Evolutionary conservation across 805 yeast species (phyloP).

Genomic region (Sugiyamaella chiloensis): DNA sequence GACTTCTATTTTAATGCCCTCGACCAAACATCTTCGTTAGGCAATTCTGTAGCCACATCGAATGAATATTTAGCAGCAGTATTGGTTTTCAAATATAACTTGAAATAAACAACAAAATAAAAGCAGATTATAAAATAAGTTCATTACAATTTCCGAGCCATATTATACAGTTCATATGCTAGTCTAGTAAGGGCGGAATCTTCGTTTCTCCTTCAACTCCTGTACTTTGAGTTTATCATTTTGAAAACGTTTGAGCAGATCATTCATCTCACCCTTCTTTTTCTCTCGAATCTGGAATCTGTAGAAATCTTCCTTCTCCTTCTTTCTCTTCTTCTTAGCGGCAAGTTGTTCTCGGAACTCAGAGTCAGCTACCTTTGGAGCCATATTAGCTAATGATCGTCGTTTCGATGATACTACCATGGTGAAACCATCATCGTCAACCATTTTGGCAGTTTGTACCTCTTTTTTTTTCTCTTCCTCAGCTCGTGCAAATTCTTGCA

Average conservation of each 20-base stretch:
- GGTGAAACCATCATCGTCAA: constrained; percentile 92
- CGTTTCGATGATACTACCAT: constrained; percentile 84
- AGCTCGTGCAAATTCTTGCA: constrained; percentile 63
- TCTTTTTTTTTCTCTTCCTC: constrained; percentile 49
- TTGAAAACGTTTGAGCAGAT: constrained; percentile 76
- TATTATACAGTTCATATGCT: too few species aligned
- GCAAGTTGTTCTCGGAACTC: constrained; percentile 8
- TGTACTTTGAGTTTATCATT: constrained; percentile 85
- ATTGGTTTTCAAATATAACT: too few species aligned
- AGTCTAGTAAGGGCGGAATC: constrained; percentile 88
- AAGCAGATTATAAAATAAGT: too few species aligned
- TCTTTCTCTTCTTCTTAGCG: constrained; percentile 51
- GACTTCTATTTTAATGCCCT: too few species aligned
- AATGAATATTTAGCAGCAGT: too few species aligned
- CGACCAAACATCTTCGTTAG: too few species aligned
- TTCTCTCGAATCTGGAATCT: constrained; percentile 92
- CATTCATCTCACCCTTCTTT: constrained; percentile 90
- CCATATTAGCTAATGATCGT: constrained; percentile 69
- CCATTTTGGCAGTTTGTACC: constrained; percentile 35
- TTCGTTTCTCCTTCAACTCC: constrained; percentile 72
- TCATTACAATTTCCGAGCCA: too few species aligned
- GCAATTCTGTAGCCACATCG: too few species aligned
- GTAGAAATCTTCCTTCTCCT: constrained; percentile 87
- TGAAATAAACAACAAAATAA: too few species aligned
- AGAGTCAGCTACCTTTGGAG: constrained; percentile 20